Evolutionary conservation across 2,329 filamentous ascomycete species (phyloP).

Genomic region (Aspergillus ibericus): DNA sequence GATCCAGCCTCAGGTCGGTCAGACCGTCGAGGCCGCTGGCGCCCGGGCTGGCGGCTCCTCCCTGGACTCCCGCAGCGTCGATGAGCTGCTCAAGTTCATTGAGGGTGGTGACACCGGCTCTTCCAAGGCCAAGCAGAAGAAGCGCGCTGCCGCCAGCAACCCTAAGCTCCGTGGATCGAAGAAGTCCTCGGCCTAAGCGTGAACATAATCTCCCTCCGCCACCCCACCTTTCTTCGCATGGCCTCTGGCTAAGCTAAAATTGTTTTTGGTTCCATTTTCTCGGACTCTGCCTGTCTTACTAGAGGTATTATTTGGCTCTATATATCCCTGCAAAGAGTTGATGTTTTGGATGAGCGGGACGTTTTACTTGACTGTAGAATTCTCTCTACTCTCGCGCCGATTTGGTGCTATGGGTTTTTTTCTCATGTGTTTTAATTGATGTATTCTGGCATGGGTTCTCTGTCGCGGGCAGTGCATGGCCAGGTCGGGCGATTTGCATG

Average conservation of each 20-base stretch:
- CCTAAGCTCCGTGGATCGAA: constrained; percentile 47
- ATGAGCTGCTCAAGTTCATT: constrained; percentile 92
- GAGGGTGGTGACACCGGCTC: constrained; percentile 62
- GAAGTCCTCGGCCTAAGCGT: constrained; percentile 35
- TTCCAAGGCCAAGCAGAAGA: constrained; percentile 46
- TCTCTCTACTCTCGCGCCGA: constrained; percentile 37
- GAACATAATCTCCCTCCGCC: constrained; percentile 11
- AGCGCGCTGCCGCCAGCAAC: constrained; percentile 44
- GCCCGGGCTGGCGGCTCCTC: constrained; percentile 38
- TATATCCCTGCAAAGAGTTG: constrained; percentile 25
- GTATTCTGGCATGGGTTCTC: constrained; percentile 21
- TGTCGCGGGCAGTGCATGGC: constrained; percentile 33
- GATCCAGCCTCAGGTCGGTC: constrained; percentile 63
- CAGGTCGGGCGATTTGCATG: constrained; percentile 31
- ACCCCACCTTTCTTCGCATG: neutral
- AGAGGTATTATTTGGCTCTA: constrained; percentile 23
- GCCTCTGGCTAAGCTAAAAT: constrained; percentile 9
- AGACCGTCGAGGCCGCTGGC: constrained; percentile 54
- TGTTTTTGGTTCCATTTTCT: constrained; percentile 14
- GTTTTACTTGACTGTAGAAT: constrained; percentile 30
- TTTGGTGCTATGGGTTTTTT: constrained; percentile 15
- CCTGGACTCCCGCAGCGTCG: constrained; percentile 79
- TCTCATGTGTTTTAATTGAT: constrained; percentile 6
- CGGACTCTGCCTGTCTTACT: constrained; percentile 31
- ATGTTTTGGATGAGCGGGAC: constrained; percentile 33